These are phyloP conservation scores for Hymenoscyphus occultus DNA, from an alignment of 2,329 filamentous ascomycete genomes.

Conservation along the genomic window DNA sequence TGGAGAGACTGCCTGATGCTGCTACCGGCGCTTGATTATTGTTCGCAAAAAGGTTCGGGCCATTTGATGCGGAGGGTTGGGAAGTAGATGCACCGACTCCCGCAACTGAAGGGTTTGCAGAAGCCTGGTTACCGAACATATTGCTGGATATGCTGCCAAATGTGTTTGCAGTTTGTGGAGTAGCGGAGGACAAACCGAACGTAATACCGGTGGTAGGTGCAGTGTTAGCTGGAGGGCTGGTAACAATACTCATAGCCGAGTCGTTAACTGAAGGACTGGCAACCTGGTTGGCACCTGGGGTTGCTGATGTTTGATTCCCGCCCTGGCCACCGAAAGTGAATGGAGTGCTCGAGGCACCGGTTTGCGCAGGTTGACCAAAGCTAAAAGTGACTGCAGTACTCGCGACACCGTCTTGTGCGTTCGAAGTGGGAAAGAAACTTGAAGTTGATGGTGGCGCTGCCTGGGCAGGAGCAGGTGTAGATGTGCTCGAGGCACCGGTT, in stretches of 20 bases:
- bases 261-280: neutral
- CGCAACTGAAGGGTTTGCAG: neutral
- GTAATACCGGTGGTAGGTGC: neutral
- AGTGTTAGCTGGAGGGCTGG: neutral
- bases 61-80: neutral
- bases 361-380: constrained; percentile 13
- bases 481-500: constrained; percentile 9
- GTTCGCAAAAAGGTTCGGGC: neutral
- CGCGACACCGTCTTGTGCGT: neutral
- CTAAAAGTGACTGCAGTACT: constrained; percentile 12
- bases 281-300: neutral
- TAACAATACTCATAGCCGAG: neutral
- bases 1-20: neutral
- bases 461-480: too few relatives aligned
- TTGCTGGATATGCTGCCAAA: neutral
- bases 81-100: neutral
- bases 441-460: neutral
- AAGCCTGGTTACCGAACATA: neutral
- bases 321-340: constrained; percentile 11
- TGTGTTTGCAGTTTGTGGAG: neutral
- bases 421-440: constrained; percentile 8
- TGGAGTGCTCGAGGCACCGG: constrained; percentile 10
- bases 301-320: constrained; percentile 3
- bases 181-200: neutral
- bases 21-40: neutral